Evolutionary conservation across 441 rosid genomes (phyloP), one percentile per base, ranked within the genome.

Genomic region (California macrophylla): DNA sequence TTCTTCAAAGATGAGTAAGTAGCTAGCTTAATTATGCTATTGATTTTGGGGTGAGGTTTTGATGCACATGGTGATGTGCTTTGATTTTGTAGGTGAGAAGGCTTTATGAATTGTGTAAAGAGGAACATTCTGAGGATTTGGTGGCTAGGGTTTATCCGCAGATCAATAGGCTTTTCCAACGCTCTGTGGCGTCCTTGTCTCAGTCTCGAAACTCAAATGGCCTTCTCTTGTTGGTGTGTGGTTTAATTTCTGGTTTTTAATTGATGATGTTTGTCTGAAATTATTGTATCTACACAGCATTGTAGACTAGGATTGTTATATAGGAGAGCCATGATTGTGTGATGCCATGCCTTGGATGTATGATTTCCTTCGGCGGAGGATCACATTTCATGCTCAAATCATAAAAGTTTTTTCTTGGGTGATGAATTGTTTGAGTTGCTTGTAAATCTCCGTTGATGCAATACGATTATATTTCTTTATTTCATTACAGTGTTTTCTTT

Each of bases 101-200:
- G 75, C 82, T 93, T 15, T 79, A 82, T 67, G 91, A 86, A 38
- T 75, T 93, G 34, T 89, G 98, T 68, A 85, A 80, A 74, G 74
- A 76, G 69, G 86, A 82, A 70, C 79, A 81, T 13, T 86, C 92
- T 8, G 93, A 89, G 80, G 96, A 93, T 75, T 78, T 91, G 69
- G 87, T 91, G 34, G 97, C 96, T 18, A 86, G 98, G 79, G 83
- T 89, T 76, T 91, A 82, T 81, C 95, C 96, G 0, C 96, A 84
- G 56, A 69, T 91, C 61, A 91, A 80, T 81, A 91, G 86, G 81
- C 87, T 90, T 73, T 94, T 94, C 71, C 98, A 94, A 21, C 95
- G 98, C 73, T 85, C 92, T 0, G 77, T 88, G 12, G 75, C 92
- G 73, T 88, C 96, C 7, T 75, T 89, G 66, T 74, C 96, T 68